These are phyloP conservation scores for Entomortierella beljakovae DNA, from an alignment of 192 early-diverging fungal genomes.

Conservation along the genomic window DNA sequence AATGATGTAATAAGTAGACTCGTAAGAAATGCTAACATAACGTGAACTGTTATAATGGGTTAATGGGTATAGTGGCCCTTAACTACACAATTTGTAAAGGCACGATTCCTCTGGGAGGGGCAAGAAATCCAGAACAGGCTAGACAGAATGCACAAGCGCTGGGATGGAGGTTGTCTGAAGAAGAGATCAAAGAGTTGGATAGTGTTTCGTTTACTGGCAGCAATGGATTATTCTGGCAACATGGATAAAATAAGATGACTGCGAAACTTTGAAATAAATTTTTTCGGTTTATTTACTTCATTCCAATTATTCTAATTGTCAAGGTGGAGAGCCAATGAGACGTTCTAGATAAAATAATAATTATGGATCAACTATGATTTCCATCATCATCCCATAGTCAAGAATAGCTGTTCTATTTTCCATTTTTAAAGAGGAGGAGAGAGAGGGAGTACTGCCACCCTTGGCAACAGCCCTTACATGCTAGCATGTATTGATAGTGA, in stretches of 20 bases:
- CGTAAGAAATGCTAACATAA: background rate
- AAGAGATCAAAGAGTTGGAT: constrained; percentile 58
- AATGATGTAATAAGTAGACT: background rate
- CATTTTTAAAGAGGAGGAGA: too few relatives aligned
- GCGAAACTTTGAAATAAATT: too few relatives aligned
- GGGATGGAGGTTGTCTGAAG: constrained; percentile 55
- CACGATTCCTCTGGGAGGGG: constrained; percentile 61
- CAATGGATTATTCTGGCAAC: constrained; percentile 55
- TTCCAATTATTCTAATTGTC: background rate
- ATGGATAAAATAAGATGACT: constrained; percentile 51
- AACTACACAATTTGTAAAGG: constrained; percentile 63
- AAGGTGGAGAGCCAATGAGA: too few relatives aligned
- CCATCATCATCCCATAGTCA: too few relatives aligned
- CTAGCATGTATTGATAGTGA: too few relatives aligned
- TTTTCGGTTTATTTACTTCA: background rate
- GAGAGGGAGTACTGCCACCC: too few relatives aligned
- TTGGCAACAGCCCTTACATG: too few relatives aligned
- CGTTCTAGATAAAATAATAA: too few relatives aligned
- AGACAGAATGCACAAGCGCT: constrained; percentile 56
- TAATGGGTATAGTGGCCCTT: constrained; percentile 46
- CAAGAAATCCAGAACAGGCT: constrained; percentile 57
- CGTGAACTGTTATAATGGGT: background rate
- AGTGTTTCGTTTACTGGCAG: constrained; percentile 45
- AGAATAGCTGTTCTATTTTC: too few relatives aligned
- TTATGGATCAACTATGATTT: too few relatives aligned